These are phyloP conservation scores for Rhodotorula paludigena DNA, from an alignment of 768 basidiomycete species.

Conservation along the genomic window DNA sequence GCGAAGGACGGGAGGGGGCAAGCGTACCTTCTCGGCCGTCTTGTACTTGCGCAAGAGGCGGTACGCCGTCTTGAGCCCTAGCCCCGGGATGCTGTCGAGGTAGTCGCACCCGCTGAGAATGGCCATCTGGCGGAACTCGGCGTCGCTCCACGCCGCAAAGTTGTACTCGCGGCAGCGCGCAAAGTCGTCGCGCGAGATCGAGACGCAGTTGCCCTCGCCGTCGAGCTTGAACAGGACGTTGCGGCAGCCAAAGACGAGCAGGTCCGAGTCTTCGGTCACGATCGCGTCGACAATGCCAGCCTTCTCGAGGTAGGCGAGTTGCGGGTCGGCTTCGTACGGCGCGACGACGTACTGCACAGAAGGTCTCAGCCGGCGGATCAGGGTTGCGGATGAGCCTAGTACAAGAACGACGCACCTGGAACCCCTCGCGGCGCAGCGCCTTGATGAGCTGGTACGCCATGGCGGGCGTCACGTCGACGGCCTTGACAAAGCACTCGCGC, in stretches of 20 bases:
- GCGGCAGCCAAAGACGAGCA: constrained; percentile 93
- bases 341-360: constrained; percentile 70
- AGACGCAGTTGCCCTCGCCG: constrained; percentile 50
- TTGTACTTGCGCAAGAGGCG: constrained; percentile 73
- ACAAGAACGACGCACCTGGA: constrained; percentile 46
- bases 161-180: constrained; percentile 60
- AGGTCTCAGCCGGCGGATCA: fast-evolving
- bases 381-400: too few species aligned
- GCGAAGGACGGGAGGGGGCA: background rate
- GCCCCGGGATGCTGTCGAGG: constrained; percentile 78
- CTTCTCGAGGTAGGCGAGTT: constrained; percentile 85
- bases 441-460: constrained; percentile 98
- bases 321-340: constrained; percentile 97
- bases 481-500: constrained; percentile 80
- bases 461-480: constrained; percentile 89
- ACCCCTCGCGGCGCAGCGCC: constrained; percentile 73
- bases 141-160: constrained; percentile 80
- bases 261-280: constrained; percentile 94
- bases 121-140: constrained; percentile 75
- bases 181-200: constrained; percentile 48
- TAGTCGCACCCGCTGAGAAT: constrained; percentile 83
- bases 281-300: constrained; percentile 78
- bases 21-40: constrained; percentile 63
- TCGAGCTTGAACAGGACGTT: constrained; percentile 93
- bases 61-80: constrained; percentile 92